Evolutionary conservation across 2,329 filamentous ascomycete species (phyloP), one percentile per base, ranked within the genome.

Genomic region (Neobulgaria alba): DNA sequence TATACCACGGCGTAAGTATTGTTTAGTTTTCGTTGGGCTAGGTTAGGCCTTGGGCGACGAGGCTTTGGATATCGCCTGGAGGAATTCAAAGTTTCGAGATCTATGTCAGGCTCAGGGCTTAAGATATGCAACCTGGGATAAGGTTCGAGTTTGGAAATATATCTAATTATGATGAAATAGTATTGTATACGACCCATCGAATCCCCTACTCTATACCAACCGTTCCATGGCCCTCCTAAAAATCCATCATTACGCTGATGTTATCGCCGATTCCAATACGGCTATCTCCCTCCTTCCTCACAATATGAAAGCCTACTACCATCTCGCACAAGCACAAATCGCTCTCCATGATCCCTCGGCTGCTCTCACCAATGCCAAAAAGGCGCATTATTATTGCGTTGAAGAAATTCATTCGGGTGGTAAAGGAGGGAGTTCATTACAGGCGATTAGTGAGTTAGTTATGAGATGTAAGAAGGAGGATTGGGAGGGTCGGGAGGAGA

Each of bases 121-220:
- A n/a, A n/a, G n/a, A n/a, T n/a, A n/a, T n/a, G n/a, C n/a, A n/a
- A n/a, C n/a, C n/a, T n/a, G n/a, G n/a, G n/a, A n/a, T n/a, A n/a
- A n/a, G n/a, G n/a, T n/a, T n/a, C n/a, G n/a, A n/a, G 16, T 18
- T 29, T 5, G 16, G 14, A 23, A 38, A 21, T n/a, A n/a, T n/a
- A 21, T 5, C 16, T 29, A 38, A 36, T 44, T 14, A 41, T 21
- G 37, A 31, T 4, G 15, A 3, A 20, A 4, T 51, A 86, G 81
- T 30, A 88, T 95, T 53, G 77, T 84, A 54, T 77, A 79, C 58
- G 85, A 94, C 62, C 73, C 84, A 3, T 73, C 69, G 41, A 92
- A 94, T 58, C 77, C 83, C 1, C 70, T 82, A 20, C 73, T 95
- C 37, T 95, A 88, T 65, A 90, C 87, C 29, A 96, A 95, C 65